Evolutionary conservation across 1,284 basidiomycete species (phyloP).

Genomic region (Rhodofomes roseus): DNA sequence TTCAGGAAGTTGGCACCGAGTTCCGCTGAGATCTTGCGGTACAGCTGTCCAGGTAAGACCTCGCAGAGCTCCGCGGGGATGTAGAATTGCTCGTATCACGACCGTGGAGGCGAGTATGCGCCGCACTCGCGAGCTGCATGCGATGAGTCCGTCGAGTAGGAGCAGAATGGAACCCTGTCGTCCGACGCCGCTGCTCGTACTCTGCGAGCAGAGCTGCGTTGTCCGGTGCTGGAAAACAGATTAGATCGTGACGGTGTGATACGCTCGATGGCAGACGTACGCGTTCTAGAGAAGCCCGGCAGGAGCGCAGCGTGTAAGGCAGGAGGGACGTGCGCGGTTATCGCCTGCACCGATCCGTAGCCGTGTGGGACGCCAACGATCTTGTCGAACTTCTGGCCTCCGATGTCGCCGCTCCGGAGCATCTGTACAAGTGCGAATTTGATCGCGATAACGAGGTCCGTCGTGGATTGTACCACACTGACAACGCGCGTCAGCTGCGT

Average conservation of each 20-base stretch:
- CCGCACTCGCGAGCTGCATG: no score
- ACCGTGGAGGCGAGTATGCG: no score
- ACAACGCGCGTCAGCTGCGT: neutral
- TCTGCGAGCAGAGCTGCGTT: slow-evolving; percentile 6
- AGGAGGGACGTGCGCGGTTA: slow-evolving; percentile 7
- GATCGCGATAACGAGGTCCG: slow-evolving; percentile 13
- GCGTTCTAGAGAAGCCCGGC: slow-evolving; percentile 12
- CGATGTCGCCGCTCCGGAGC: slow-evolving; percentile 13
- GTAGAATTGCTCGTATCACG: no score
- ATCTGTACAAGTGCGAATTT: slow-evolving; percentile 14
- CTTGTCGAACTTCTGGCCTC: slow-evolving; percentile 11
- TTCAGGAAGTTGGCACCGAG: no score
- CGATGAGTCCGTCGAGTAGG: no score
- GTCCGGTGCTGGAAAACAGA: neutral
- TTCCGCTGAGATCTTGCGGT: no score
- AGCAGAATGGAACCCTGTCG: no score
- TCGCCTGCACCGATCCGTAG: slow-evolving; percentile 15
- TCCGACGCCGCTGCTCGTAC: no score
- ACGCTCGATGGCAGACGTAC: neutral
- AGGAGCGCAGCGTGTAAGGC: slow-evolving; percentile 10
- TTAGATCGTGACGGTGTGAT: neutral
- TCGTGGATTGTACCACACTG: slow-evolving; percentile 14
- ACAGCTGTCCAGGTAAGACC: no score
- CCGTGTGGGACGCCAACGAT: slow-evolving; percentile 15
- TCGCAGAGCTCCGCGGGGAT: no score